A percentile compares a stretch with the other conserved stretches of the same genome.
Conservation (phyloP, 495 filamentous ascomycete species). For the Haplographium delicatum region DNA sequence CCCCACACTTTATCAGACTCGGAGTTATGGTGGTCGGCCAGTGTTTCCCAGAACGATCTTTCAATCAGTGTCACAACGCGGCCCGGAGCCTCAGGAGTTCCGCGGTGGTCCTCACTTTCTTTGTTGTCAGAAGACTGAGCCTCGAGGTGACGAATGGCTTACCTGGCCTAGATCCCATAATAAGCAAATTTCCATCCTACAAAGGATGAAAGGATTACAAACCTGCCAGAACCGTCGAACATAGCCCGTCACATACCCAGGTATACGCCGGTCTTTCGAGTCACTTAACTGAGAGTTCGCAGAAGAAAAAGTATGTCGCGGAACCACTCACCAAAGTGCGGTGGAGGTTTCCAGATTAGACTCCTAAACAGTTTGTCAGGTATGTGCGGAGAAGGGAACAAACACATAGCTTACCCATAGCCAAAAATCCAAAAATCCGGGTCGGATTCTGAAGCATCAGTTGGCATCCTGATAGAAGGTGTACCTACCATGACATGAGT, state of each 20-base stretch:
- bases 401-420: conserved; percentile 86
- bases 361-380: no score
- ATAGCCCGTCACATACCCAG: conserved; percentile 90
- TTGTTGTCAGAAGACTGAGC: conserved; percentile 19
- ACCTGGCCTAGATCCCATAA: conserved; percentile 33
- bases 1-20: conserved; percentile 75
- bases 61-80: conserved; percentile 92
- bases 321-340: conserved; percentile 74
- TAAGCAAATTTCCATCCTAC: conserved; percentile 3
- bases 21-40: conserved; percentile 62
- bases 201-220: conserved; percentile 20
- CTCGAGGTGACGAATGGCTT: no score
- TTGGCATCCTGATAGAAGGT: conserved; percentile 12
- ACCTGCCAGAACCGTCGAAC: conserved; percentile 99
- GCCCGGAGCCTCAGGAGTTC: conserved; percentile 79
- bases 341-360: conserved; percentile 97
- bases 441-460: background rate
- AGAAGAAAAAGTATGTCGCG: background rate
- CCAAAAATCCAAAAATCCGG: conserved; percentile 83
- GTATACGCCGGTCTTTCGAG: conserved; percentile 66
- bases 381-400: no score
- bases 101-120: conserved; percentile 75
- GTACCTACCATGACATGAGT: no score
- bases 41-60: conserved; percentile 68
- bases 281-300: background rate